Evolutionary conservation across 2,329 filamentous ascomycete genomes (phyloP).

Genomic region (Xylaria arbuscula): DNA sequence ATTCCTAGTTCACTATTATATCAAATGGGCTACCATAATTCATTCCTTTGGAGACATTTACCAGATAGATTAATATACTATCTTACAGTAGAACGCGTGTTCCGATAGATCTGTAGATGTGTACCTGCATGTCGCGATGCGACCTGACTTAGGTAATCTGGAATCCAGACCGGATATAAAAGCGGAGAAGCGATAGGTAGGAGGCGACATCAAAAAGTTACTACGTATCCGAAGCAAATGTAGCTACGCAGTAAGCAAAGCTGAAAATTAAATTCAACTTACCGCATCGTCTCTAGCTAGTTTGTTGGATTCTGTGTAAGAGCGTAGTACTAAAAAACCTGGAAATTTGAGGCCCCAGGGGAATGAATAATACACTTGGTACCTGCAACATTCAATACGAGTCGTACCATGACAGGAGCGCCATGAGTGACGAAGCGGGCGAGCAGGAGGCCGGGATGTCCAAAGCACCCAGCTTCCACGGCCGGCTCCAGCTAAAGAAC

Average conservation of each 20-base stretch:
- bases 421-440: conserved; percentile 29
- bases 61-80: not conserved
- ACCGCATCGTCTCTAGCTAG: not conserved
- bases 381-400: too few relatives aligned
- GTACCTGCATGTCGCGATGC: conserved; percentile 6
- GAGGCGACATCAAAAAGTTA: not conserved
- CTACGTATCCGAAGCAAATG: too few relatives aligned
- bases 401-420: too few relatives aligned
- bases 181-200: not conserved
- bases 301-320: conserved; percentile 1
- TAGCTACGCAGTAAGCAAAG: conserved; percentile 19
- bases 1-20: too few relatives aligned
- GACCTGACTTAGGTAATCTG: not conserved
- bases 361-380: not conserved
- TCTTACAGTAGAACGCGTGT: not conserved
- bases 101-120: not conserved
- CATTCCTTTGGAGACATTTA: not conserved
- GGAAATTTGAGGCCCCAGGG: not conserved
- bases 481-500: conserved; percentile 45
- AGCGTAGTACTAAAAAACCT: not conserved
- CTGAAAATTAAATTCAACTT: conserved; percentile 17
- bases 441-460: not conserved
- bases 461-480: conserved; percentile 44
- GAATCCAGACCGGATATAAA: not conserved
- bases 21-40: not conserved